Evolutionary conservation across 495 filamentous ascomycete species (phyloP).

Genomic region (Aspergillus diversus): DNA sequence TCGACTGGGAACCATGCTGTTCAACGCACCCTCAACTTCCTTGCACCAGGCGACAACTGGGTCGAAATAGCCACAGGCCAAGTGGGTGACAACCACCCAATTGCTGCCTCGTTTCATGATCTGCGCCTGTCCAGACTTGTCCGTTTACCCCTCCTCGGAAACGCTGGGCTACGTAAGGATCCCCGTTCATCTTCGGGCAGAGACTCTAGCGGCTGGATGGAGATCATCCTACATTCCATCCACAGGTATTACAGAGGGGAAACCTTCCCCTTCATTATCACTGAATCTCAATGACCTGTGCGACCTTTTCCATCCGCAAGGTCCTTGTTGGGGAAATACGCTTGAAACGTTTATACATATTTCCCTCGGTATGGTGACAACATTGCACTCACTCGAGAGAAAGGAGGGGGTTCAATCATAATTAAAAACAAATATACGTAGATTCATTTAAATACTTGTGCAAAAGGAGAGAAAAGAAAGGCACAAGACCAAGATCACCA

Average conservation of each 20-base stretch:
- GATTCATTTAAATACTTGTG: not conserved
- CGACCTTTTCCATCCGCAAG: conserved; percentile 17
- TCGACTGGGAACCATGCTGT: not conserved
- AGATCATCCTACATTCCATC: conserved; percentile 12
- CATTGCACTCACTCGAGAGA: not conserved
- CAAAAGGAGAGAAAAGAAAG: conserved; percentile 1
- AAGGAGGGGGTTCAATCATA: not conserved
- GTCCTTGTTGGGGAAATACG: conserved; percentile 4
- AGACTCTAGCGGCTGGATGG: conserved; percentile 15
- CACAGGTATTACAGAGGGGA: conserved; percentile 2
- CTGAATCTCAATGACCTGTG: conserved; percentile 22
- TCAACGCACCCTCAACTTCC: not conserved
- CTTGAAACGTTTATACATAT: not conserved
- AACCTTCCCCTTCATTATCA: conserved; percentile 7
- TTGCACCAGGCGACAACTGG: conserved; percentile 8
- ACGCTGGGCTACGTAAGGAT: conserved; percentile 29
- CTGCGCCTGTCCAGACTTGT: conserved; percentile 34
- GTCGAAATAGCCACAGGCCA: conserved; percentile 16
- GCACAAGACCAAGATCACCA: conserved; percentile 11
- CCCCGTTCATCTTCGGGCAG: conserved; percentile 21
- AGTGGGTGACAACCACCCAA: conserved; percentile 28
- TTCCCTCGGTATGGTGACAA: not conserved
- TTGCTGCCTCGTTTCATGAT: conserved; percentile 36
- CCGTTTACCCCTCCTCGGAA: conserved; percentile 30
- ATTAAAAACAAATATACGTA: not conserved